A percentile compares a stretch with the other conserved stretches of the same genome.
These are phyloP conservation scores for Trifolium pratense DNA, from an alignment of 306 rosid genomes.

Conservation along the genomic window DNA sequence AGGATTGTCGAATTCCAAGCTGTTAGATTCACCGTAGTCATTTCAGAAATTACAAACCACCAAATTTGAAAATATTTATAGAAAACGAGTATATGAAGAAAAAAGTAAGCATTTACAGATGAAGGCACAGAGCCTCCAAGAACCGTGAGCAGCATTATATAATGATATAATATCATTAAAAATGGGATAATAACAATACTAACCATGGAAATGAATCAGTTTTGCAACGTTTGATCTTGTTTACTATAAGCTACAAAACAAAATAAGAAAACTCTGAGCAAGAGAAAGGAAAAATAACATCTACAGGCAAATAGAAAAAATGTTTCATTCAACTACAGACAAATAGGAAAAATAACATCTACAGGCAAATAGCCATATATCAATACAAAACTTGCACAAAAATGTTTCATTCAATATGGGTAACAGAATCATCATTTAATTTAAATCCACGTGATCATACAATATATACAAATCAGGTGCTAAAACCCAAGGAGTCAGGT, in stretches of 20 bases:
- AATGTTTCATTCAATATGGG: slow-evolving; percentile 20
- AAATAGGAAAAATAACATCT: not conserved
- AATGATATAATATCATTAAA: slow-evolving; percentile 37
- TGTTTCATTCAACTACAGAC: not conserved
- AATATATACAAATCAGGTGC: not conserved
- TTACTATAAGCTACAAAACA: slow-evolving; percentile 75
- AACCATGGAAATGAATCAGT: slow-evolving; percentile 89
- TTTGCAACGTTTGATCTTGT: slow-evolving; percentile 98
- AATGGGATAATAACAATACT: slow-evolving; percentile 45
- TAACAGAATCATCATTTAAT: slow-evolving; percentile 18
- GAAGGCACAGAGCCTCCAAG: slow-evolving; percentile 20
- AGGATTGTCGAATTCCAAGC: slow-evolving; percentile 87
- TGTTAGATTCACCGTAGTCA: slow-evolving; percentile 50
- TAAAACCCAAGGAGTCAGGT: not conserved
- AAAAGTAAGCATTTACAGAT: slow-evolving; percentile 7
- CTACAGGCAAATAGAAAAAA: not conserved
- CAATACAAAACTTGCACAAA: slow-evolving; percentile 2
- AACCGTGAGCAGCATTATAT: slow-evolving; percentile 41
- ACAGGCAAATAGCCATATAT: slow-evolving; percentile 20
- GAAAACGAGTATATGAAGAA: slow-evolving; percentile 17
- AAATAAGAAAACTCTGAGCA: slow-evolving; percentile 43
- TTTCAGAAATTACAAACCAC: slow-evolving; percentile 35
- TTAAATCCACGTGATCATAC: slow-evolving; percentile 14
- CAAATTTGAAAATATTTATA: slow-evolving; percentile 8
- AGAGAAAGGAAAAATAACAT: slow-evolving; percentile 43